Percentiles rank a stretch among this genome's conserved stretches.
Conservation (phyloP, 257 asterid species). For the Nicotiana obtusifolia region DNA sequence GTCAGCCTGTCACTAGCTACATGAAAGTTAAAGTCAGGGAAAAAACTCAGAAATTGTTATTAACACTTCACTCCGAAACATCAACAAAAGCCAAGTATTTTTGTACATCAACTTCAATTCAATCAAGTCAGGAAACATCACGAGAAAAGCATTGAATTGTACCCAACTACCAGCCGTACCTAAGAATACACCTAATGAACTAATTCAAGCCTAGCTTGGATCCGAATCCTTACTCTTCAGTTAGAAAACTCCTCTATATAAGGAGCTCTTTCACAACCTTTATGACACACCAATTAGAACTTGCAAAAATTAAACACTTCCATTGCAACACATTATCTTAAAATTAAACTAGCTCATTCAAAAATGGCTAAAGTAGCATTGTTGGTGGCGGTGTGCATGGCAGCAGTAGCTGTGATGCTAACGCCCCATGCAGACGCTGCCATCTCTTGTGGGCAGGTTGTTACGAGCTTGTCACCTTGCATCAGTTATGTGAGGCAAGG, state of each 20-base stretch:
- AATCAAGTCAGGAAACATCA: not conserved
- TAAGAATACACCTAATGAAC: not conserved
- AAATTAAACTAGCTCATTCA: not conserved
- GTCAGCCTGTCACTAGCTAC: too few species aligned
- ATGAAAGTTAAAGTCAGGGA: too few species aligned
- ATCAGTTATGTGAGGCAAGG: constrained; percentile 13
- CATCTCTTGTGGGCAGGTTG: constrained; percentile 23
- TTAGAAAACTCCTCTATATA: not conserved
- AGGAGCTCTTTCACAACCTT: not conserved
- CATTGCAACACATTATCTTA: not conserved
- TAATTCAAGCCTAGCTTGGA: not conserved
- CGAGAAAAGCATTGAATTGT: not conserved
- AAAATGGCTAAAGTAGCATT: not conserved
- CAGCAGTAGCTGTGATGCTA: constrained; percentile 3
- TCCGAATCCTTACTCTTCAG: not conserved
- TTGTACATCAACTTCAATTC: not conserved
- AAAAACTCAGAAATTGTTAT: too few species aligned
- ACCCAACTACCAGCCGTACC: not conserved
- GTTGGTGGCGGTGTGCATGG: not conserved
- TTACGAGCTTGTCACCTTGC: constrained; percentile 23
- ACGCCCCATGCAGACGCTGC: constrained; percentile 21
- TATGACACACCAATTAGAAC: not conserved
- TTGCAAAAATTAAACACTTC: not conserved
- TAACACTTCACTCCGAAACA: too few species aligned
- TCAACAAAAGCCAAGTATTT: too few species aligned